These are phyloP conservation scores for Russula ochroleuca DNA, from an alignment of 768 basidiomycete genomes.

Conservation along the genomic window DNA sequence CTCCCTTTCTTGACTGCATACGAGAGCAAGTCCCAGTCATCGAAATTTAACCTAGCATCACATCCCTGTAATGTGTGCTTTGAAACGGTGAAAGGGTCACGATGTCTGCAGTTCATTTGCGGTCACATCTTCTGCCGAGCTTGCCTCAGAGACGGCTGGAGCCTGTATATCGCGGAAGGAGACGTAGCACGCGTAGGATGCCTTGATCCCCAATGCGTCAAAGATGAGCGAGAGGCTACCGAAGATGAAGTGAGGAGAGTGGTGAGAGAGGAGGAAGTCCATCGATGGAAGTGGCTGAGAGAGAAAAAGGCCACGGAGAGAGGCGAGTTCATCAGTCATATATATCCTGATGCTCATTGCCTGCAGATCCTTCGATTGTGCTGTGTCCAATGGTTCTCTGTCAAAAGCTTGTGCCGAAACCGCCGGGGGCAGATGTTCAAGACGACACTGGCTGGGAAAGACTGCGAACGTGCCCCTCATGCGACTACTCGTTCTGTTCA, in stretches of 20 bases:
- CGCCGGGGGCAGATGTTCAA: conserved; percentile 40
- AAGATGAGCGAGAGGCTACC: conserved; percentile 51
- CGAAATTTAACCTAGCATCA: conserved; percentile 57
- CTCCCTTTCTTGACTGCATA: conserved; percentile 45
- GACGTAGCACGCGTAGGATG: conserved; percentile 73
- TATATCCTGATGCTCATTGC: background rate
- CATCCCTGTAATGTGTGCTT: conserved; percentile 79
- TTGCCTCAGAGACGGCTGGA: conserved; percentile 81
- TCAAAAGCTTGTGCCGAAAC: conserved; percentile 71
- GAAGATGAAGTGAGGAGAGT: conserved; percentile 73
- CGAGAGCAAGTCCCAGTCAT: conserved; percentile 44
- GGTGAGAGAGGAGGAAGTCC: conserved; percentile 57
- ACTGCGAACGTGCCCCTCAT: conserved; percentile 65
- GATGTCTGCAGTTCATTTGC: conserved; percentile 68
- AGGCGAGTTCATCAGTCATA: conserved; percentile 40
- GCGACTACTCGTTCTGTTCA: conserved; percentile 76
- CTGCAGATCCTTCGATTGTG: conserved; percentile 67
- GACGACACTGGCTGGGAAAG: conserved; percentile 67
- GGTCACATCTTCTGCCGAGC: conserved; percentile 78
- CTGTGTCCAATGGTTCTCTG: conserved; percentile 79
- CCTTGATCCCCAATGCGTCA: conserved; percentile 77
- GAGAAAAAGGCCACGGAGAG: conserved; percentile 68
- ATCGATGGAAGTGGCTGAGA: conserved; percentile 74
- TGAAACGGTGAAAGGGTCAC: conserved; percentile 64
- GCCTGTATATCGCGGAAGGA: conserved; percentile 74